phyloP scores from a whole-genome alignment of 2,329 filamentous ascomycete species.

The Fusarium pseudonygamai region DNA sequence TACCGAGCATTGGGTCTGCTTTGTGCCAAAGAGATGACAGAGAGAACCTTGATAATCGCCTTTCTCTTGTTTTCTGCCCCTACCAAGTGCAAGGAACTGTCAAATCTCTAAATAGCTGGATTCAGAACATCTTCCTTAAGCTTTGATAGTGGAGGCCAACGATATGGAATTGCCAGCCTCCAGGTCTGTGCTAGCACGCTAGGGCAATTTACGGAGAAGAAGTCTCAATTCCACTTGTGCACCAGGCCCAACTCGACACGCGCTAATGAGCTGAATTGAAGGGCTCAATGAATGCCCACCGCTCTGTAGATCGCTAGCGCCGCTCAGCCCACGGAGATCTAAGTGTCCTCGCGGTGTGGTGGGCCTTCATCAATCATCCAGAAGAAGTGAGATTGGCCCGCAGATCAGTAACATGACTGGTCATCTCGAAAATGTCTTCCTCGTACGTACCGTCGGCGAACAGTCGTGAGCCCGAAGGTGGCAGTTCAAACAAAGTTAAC shows the following conservation, averaged over 20 bases:
- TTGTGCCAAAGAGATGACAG: slow-evolving; percentile 6
- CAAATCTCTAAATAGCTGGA: slow-evolving; percentile 1
- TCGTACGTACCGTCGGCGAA: slow-evolving; percentile 13
- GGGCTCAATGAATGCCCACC: slow-evolving; percentile 38
- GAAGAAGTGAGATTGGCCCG: slow-evolving; percentile 42
- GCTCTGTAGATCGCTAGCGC: slow-evolving; percentile 44
- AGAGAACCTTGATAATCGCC: neutral
- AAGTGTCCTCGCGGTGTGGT: slow-evolving; percentile 36
- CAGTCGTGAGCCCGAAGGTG: slow-evolving; percentile 4
- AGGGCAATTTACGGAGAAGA: slow-evolving; percentile 21
- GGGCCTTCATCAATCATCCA: slow-evolving; percentile 32
- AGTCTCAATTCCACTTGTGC: slow-evolving; percentile 16
- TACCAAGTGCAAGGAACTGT: slow-evolving; percentile 20
- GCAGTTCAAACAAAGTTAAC: slow-evolving; percentile 14
- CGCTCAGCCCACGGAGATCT: slow-evolving; percentile 43
- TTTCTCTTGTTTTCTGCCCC: slow-evolving; percentile 21
- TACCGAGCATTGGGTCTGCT: slow-evolving; percentile 1
- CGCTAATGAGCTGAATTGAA: slow-evolving; percentile 43
- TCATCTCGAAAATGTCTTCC: slow-evolving; percentile 31
- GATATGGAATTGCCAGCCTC: slow-evolving; percentile 18
- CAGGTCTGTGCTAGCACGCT: slow-evolving; percentile 16
- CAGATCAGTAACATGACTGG: slow-evolving; percentile 42
- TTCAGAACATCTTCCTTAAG: slow-evolving; percentile 7
- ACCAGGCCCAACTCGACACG: slow-evolving; percentile 26
- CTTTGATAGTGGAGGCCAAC: slow-evolving; percentile 17